Evolutionary conservation across 169 alveolate species (phyloP), one percentile per base, ranked within the genome.

Genomic region (Eimeria falciformis): DNA sequence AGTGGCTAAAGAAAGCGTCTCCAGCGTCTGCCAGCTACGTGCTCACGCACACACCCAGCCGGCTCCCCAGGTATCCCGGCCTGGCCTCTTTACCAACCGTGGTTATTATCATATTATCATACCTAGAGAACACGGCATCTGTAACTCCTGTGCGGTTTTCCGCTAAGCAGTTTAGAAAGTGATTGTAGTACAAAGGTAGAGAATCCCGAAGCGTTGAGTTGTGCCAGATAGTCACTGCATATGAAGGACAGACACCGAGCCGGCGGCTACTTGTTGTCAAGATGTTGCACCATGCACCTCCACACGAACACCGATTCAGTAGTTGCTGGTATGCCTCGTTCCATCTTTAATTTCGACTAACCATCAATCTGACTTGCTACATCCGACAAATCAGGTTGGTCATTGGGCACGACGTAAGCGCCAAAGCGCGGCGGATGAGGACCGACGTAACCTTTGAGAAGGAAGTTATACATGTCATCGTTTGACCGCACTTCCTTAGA

Each of bases 201-300:
- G 89, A 12, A 65, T 81, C 89, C 23, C 89, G 50, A 12, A 81
- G 65, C 6, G 89, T 81, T n/a, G 89, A 50, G 45, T 81, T 81
- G 17, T 81, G 89, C 89, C 89, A 81, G 33, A 81, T 53, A 40
- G 89, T 81, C 5, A 81, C 89, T 81, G 89, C 89, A 33, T 23
- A n/a, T n/a, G n/a, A n/a, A n/a, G n/a, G n/a, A n/a, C n/a, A n/a
- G n/a, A n/a, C n/a, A n/a, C n/a, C n/a, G n/a, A n/a, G n/a, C n/a
- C n/a, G n/a, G n/a, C n/a, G n/a, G n/a, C n/a, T n/a, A n/a, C n/a
- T n/a, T n/a, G n/a, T n/a, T n/a, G n/a, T n/a, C n/a, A n/a, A n/a
- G n/a, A n/a, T n/a, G n/a, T n/a, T n/a, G n/a, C n/a, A n/a, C n/a
- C n/a, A n/a, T n/a, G n/a, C n/a, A n/a, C n/a, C n/a, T n/a, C n/a